A percentile compares a stretch with the other conserved stretches of the same genome.
phyloP scores from a whole-genome alignment of 495 filamentous ascomycete genomes.

The Pyrenopolyporus hunteri region DNA sequence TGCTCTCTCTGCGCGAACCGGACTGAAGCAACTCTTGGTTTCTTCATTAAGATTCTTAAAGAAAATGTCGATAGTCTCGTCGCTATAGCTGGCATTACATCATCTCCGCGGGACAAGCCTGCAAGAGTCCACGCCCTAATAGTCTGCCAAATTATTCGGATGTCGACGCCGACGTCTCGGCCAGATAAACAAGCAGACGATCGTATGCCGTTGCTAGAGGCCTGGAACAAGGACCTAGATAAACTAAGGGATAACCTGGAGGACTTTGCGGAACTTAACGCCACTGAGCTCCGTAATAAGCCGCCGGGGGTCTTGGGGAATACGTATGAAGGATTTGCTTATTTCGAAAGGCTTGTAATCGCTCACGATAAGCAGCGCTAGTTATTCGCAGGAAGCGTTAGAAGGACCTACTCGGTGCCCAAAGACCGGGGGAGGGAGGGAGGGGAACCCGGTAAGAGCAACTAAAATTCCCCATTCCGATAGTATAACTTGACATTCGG shows the following conservation, averaged over 20 bases:
- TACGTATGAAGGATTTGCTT: slow-evolving; percentile 7
- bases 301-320: slow-evolving; percentile 41
- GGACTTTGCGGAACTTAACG: slow-evolving; percentile 21
- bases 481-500: background rate
- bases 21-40: slow-evolving; percentile 37
- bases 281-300: slow-evolving; percentile 9
- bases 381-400: slow-evolving; percentile 37
- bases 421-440: slow-evolving; percentile 24
- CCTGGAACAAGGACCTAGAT: slow-evolving; percentile 43
- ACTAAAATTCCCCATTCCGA: background rate
- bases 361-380: slow-evolving; percentile 26
- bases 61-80: slow-evolving; percentile 36
- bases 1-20: slow-evolving; percentile 42
- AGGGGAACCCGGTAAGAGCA: slow-evolving; percentile 11
- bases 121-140: slow-evolving; percentile 46
- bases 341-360: background rate
- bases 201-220: slow-evolving; percentile 40
- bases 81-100: slow-evolving; percentile 2
- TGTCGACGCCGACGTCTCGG: slow-evolving; percentile 47
- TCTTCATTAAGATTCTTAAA: slow-evolving; percentile 41
- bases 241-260: slow-evolving; percentile 43
- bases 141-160: slow-evolving; percentile 45
- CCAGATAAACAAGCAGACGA: slow-evolving; percentile 43
- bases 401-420: slow-evolving; percentile 35
- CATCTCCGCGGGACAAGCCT: slow-evolving; percentile 39